These are phyloP conservation scores for Paramecium primaurelia DNA, from an alignment of 73 alveolate species.

Conservation along the genomic window DNA sequence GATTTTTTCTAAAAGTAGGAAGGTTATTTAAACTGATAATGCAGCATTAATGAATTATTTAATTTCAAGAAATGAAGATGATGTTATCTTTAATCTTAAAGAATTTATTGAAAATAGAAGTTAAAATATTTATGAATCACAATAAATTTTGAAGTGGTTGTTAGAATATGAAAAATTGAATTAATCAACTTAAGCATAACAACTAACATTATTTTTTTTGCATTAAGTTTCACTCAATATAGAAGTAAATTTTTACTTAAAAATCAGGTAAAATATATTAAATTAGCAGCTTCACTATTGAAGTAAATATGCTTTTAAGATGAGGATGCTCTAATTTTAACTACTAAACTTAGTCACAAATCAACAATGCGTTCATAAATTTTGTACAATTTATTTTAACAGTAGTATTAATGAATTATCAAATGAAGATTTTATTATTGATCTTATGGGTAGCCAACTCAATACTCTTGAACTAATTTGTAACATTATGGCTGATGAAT, in stretches of 20 bases:
- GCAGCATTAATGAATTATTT: background rate
- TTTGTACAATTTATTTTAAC: background rate
- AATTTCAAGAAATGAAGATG: background rate
- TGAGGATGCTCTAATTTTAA: background rate
- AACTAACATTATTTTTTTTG: background rate
- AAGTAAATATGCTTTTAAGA: background rate
- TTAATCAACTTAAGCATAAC: background rate
- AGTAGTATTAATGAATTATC: background rate
- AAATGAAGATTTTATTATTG: background rate
- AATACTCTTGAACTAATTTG: background rate
- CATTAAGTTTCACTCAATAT: background rate
- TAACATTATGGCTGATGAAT: background rate
- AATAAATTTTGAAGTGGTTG: background rate
- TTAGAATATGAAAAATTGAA: background rate
- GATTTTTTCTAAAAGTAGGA: background rate
- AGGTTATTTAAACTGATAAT: background rate
- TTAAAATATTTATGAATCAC: background rate
- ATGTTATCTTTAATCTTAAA: background rate
- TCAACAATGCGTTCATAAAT: background rate
- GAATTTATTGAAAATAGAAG: background rate
- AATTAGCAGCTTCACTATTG: background rate
- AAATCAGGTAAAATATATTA: background rate
- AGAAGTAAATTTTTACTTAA: background rate
- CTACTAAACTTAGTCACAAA: background rate
- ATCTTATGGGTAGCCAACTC: background rate